Evolutionary conservation across 768 basidiomycete genomes (phyloP).

Genomic region (Suillus subaureus): DNA sequence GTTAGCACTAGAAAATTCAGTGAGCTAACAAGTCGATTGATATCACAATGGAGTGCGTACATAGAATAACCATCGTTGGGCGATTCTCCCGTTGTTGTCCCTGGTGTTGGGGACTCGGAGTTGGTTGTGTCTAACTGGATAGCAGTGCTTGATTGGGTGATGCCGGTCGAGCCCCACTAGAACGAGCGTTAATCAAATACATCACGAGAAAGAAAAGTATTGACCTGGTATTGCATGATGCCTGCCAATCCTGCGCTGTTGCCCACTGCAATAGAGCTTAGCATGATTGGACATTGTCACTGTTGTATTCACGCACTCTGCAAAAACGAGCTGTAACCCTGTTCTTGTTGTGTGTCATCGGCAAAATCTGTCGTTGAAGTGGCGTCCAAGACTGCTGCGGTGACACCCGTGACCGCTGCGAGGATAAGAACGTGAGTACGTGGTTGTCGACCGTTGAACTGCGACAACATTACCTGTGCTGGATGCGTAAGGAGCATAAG

Average conservation of each 20-base stretch:
- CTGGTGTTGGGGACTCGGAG: conserved; percentile 16
- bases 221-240: conserved; percentile 30
- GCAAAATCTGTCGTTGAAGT: conserved; percentile 47
- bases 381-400: background rate
- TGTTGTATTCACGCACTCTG: conserved; percentile 35
- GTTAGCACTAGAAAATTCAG: background rate
- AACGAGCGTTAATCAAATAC: background rate
- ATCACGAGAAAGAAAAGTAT: background rate
- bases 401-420: conserved; percentile 14
- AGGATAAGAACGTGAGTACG: conserved; percentile 4
- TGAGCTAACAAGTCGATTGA: background rate
- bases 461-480: conserved; percentile 26
- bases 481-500: conserved; percentile 43
- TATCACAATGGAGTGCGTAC: conserved; percentile 18
- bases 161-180: conserved; percentile 55
- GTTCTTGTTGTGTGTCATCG: conserved; percentile 53
- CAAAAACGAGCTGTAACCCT: conserved; percentile 58
- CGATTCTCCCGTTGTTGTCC: conserved; percentile 42
- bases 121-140: conserved; percentile 39
- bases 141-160: conserved; percentile 45
- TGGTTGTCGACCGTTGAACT: background rate
- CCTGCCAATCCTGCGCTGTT: conserved; percentile 37
- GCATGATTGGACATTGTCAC: background rate
- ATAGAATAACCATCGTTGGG: conserved; percentile 68
- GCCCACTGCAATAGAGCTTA: conserved; percentile 35